Evolutionary conservation across 768 basidiomycete species (phyloP), one percentile per base, ranked within the genome.

Genomic region (Krasilnikovozyma curviuscula): DNA sequence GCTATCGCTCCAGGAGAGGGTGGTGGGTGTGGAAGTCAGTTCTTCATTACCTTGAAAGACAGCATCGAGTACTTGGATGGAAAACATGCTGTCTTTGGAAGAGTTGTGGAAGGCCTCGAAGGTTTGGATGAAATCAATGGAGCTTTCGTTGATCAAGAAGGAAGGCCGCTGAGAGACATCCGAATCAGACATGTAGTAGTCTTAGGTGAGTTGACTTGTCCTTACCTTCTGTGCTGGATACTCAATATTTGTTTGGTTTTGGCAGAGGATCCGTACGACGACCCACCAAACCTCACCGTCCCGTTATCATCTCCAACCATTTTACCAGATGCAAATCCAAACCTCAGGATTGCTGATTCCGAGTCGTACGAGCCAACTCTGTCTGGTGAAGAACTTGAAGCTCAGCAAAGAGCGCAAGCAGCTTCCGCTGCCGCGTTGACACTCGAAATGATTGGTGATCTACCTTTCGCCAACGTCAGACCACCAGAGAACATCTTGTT

Each of bases 401-500:
- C 70, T 2, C 69, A 76, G 35, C 75, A 81, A 21, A 77, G 88
- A n/a, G 75, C 80, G 65, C 79, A 81, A 44, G 86, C 88, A 0
- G 91, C 93, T 0, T 76, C 76, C 1, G 86, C 91, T 0, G 86
- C 88, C 38, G 93, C 93, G 0, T 69, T 98, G 32, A 97, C 93
- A 4, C 74, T 98, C 43, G 93, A 98, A 65, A 98, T 98, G 93
- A 91, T 98, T 48, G 93, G 93, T 28, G 93, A 98, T 65, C 69
- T 97, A 45, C 93, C 93, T 1, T 97, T 98, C 61, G 93, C 93
- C 23, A 88, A 91, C 59, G 88, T 98, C 37, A 76, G 88, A 37
- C 93, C 93, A 0, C 93, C 93, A 0, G 93, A 98, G 66, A 97
- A 97, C 63, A 88, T 97, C 24, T 67, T 98, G 12, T 98, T 98